Evolutionary conservation across 2,329 filamentous ascomycete genomes (phyloP), one percentile per base, ranked within the genome.

Genomic region (Beauveria sp.): DNA sequence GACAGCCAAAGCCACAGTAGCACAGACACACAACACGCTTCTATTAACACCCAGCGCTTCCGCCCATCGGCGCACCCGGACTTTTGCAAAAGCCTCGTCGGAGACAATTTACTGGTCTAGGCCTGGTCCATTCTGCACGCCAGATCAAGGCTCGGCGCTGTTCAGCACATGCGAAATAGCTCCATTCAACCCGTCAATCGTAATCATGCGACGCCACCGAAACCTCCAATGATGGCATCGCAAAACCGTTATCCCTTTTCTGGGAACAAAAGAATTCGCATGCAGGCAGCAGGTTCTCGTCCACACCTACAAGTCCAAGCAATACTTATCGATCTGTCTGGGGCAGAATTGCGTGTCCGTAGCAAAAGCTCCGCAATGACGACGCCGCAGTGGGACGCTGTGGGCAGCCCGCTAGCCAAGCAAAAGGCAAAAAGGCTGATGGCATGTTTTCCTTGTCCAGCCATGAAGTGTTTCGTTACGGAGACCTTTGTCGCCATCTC

Each of bases 281-380:
- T 28, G 30, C 46, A 58, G 22, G 22, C 22, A 24, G 22, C 22
- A 24, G 5, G 1, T 16, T 28, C 34, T 3, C 24, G 46, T 40
- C 12, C n/a, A 34, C 22, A 14, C 5, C 43, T 5, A 34, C n/a
- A 14, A 14, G 3, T n/a, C 18, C 46, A 59, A 22, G 24, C 24
- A 46, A 46, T 14, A 24, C 22, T 24, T 24, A 52, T n/a, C 57
- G 49, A 60, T 53, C 58, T 42, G 20, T 45, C 46, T 24, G 42
- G 47, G 49, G 40, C 57, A 51, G 10, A 59, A 59, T 60, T 53
- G 47, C 49, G 34, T n/a, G 24, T 40, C 55, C 46, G 57, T 18
- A 52, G 46, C 40, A 28, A 38, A 53, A 46, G 42, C 58, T 60
- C 49, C 58, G 40, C 57, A 59, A 59, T 59, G 57, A 53, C 38